Conservation (phyloP, 306 rosid species). For the Geum urbanum region DNA sequence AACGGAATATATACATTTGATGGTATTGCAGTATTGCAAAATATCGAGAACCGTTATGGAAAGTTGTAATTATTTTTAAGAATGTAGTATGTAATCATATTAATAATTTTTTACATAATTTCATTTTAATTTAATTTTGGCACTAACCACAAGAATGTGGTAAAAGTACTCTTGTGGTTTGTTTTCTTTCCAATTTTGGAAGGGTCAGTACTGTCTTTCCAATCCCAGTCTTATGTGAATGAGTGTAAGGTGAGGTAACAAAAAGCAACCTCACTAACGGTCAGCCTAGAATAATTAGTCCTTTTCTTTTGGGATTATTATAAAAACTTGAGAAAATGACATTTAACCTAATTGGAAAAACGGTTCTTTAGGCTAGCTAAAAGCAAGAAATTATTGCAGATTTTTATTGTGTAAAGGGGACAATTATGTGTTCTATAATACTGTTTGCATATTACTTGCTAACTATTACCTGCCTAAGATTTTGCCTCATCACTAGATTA, state of each 20-base stretch:
- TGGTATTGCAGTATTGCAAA: too few relatives aligned
- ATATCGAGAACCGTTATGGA: too few relatives aligned
- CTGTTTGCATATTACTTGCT: neutral
- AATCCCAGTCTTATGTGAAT: neutral
- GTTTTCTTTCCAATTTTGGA: neutral
- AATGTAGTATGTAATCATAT: too few relatives aligned
- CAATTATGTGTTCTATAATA: neutral
- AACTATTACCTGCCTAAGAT: neutral
- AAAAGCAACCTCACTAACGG: constrained; percentile 13
- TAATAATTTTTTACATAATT: too few relatives aligned
- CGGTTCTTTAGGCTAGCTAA: constrained; percentile 9
- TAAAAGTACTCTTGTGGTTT: too few relatives aligned
- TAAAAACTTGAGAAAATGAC: constrained; percentile 37
- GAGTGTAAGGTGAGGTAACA: neutral
- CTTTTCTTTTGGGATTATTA: constrained; percentile 8
- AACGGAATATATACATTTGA: too few relatives aligned
- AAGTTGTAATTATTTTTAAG: too few relatives aligned
- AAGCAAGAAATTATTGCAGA: constrained; percentile 14
- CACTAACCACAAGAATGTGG: too few relatives aligned
- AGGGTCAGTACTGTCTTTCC: constrained; percentile 14
- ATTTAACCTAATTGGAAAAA: constrained; percentile 23
- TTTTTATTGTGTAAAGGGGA: constrained; percentile 1
- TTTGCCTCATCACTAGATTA: neutral
- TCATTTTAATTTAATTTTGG: too few relatives aligned
- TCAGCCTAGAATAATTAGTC: constrained; percentile 14